Evolutionary conservation across 495 filamentous ascomycete genomes (phyloP).

Genomic region (Lophiotrema nucula): DNA sequence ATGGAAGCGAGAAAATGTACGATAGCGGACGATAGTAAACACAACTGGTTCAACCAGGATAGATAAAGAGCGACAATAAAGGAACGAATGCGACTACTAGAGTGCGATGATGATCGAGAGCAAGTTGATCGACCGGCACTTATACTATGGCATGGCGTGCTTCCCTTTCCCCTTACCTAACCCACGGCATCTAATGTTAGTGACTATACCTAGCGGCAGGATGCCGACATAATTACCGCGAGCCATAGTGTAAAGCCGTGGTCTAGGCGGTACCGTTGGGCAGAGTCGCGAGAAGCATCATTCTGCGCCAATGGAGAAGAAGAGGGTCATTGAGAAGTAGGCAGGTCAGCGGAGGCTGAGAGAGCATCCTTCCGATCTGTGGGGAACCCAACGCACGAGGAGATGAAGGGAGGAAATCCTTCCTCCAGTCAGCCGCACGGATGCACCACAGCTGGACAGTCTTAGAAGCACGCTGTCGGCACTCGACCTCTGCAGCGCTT

Average conservation of each 20-base stretch:
- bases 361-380: neutral
- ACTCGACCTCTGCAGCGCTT: neutral
- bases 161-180: no score
- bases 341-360: constrained; percentile 22
- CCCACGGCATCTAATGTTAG: no score
- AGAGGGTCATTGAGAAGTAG: neutral
- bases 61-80: neutral
- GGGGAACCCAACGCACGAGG: neutral
- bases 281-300: neutral
- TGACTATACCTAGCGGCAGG: no score
- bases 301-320: constrained; percentile 1
- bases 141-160: neutral
- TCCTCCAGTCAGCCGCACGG: neutral
- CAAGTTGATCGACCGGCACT: neutral
- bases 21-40: neutral
- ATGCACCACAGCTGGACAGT: neutral
- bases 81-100: constrained; percentile 20
- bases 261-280: neutral
- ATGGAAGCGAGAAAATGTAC: constrained; percentile 2
- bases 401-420: constrained; percentile 10
- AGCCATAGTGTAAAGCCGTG: neutral
- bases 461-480: neutral
- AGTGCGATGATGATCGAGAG: constrained; percentile 8
- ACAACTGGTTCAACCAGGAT: constrained; percentile 14
- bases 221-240: no score